phyloP scores from a whole-genome alignment of 345 rosid species.

The Salix suchowensis region DNA sequence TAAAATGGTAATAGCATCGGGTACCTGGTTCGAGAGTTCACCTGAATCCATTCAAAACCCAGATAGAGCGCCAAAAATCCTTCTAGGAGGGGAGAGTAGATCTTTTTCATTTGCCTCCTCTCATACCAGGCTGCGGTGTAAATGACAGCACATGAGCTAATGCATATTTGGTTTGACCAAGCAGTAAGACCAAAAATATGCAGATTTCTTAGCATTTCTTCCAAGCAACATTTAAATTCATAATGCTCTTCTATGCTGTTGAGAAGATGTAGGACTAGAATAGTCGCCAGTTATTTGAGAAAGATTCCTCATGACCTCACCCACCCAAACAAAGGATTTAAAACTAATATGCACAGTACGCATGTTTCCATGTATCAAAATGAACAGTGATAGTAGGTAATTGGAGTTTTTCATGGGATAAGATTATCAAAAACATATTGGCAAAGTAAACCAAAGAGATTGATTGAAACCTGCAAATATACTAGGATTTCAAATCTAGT shows the following conservation, averaged over 20 bases:
- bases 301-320: too few relatives aligned
- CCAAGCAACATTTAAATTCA: background rate
- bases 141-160: background rate
- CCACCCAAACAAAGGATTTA: too few relatives aligned
- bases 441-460: background rate
- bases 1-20: background rate
- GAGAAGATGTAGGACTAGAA: too few relatives aligned
- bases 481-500: too few relatives aligned
- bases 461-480: background rate
- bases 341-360: too few relatives aligned
- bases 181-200: background rate
- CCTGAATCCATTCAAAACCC: conserved; percentile 95
- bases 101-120: conserved; percentile 94
- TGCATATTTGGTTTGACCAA: background rate
- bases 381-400: too few relatives aligned
- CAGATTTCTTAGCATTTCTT: background rate
- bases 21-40: conserved; percentile 14
- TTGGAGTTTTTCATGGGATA: background rate
- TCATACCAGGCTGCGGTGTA: conserved; percentile 84
- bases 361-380: background rate
- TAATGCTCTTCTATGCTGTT: background rate
- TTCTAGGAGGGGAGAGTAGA: conserved; percentile 93
- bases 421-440: background rate
- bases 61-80: conserved; percentile 86
- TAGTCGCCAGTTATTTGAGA: too few relatives aligned